Conservation (phyloP, 768 basidiomycete genomes). For the Kwoniella bestiolae region DNA sequence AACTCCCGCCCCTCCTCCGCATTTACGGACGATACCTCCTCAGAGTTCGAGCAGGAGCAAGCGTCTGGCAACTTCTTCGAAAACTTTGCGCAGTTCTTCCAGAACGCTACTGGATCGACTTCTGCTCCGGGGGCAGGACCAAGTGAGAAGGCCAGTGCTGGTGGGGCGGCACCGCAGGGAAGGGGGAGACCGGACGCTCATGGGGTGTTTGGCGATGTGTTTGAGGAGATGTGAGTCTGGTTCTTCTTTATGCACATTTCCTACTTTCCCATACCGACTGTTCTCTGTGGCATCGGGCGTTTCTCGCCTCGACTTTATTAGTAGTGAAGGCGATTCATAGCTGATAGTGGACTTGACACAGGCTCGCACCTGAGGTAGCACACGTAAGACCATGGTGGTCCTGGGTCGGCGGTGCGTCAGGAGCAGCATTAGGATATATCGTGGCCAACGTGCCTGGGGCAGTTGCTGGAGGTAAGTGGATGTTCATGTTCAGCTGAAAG, state of each 20-base stretch:
- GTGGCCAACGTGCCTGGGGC: slow-evolving; percentile 84
- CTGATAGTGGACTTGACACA: neutral
- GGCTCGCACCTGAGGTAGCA: slow-evolving; percentile 57
- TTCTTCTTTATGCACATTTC: neutral
- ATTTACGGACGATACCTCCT: slow-evolving; percentile 47
- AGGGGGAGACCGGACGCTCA: slow-evolving; percentile 70
- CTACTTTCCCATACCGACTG: too few species aligned
- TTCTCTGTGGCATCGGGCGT: too few species aligned
- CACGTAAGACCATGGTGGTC: slow-evolving; percentile 56
- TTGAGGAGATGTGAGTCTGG: slow-evolving; percentile 73
- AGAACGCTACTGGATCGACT: slow-evolving; percentile 56
- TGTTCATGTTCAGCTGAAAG: neutral
- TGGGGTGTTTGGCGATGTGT: slow-evolving; percentile 82
- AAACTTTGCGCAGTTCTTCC: slow-evolving; percentile 75
- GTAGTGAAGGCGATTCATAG: too few species aligned
- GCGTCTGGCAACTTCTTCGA: slow-evolving; percentile 76
- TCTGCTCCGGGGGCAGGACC: slow-evolving; percentile 45
- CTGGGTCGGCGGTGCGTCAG: slow-evolving; percentile 58
- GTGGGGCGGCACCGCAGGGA: slow-evolving; percentile 5
- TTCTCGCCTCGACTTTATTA: too few species aligned
- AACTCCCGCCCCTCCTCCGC: slow-evolving; percentile 43
- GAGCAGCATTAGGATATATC: slow-evolving; percentile 65
- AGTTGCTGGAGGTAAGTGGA: slow-evolving; percentile 68
- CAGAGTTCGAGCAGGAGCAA: slow-evolving; percentile 55
- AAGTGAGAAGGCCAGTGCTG: slow-evolving; percentile 22